A percentile compares a stretch with the other conserved stretches of the same genome.
Evolutionary conservation across 257 asterid species (phyloP).

Genomic region (Agastache rugosa): DNA sequence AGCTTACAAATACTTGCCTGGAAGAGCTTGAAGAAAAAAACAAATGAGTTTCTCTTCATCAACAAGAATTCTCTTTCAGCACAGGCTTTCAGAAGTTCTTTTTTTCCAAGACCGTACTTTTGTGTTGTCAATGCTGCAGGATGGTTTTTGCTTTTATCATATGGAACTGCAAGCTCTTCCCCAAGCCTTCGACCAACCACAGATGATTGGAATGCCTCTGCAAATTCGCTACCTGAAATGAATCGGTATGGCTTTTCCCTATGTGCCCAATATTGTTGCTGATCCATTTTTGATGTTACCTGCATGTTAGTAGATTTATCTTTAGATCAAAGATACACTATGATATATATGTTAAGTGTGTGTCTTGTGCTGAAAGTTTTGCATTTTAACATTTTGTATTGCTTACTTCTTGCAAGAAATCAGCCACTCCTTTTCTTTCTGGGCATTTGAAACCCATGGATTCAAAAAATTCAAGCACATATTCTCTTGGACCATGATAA

Average conservation of each 20-base stretch:
- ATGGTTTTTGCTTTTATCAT: slow-evolving; percentile 68
- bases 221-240: slow-evolving; percentile 42
- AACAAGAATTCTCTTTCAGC: slow-evolving; percentile 59
- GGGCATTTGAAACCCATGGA: slow-evolving; percentile 59
- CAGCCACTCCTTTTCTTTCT: slow-evolving; percentile 54
- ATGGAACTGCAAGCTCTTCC: slow-evolving; percentile 63
- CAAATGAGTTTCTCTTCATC: slow-evolving; percentile 67
- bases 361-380: neutral
- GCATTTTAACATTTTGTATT: slow-evolving; percentile 3
- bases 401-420: slow-evolving; percentile 55
- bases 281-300: slow-evolving; percentile 65
- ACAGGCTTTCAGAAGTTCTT: slow-evolving; percentile 64
- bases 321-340: slow-evolving; percentile 14
- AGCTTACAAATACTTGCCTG: slow-evolving; percentile 46
- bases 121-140: slow-evolving; percentile 74
- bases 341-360: neutral
- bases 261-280: slow-evolving; percentile 55
- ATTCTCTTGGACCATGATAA: slow-evolving; percentile 50
- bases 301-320: slow-evolving; percentile 22
- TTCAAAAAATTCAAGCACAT: slow-evolving; percentile 48
- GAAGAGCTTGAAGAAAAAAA: slow-evolving; percentile 54
- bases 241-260: slow-evolving; percentile 49
- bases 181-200: slow-evolving; percentile 43
- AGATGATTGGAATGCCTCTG: slow-evolving; percentile 46
- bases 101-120: slow-evolving; percentile 58